phyloP scores from a whole-genome alignment of 2,329 filamentous ascomycete genomes.

The Zasmidium citrigriseum region DNA sequence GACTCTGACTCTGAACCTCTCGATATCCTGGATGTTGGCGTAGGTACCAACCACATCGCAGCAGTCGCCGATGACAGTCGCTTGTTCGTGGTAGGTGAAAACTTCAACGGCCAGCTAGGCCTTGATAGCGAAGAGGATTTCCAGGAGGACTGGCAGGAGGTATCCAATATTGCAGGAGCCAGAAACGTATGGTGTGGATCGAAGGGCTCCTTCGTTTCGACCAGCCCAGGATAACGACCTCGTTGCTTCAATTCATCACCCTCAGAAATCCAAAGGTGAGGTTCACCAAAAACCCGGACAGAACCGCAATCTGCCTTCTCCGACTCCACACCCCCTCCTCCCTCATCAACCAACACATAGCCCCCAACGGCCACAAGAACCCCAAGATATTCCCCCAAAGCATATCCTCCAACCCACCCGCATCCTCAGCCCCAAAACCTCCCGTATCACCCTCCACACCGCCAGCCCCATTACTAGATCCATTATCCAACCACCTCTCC shows the following conservation, averaged over 20 bases:
- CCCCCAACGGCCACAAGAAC: constrained; percentile 92
- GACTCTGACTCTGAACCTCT: constrained; percentile 41
- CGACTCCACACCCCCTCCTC: constrained; percentile 87
- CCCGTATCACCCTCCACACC: constrained; percentile 42
- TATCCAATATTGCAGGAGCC: constrained; percentile 10
- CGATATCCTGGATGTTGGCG: constrained; percentile 57
- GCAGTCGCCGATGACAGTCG: constrained; percentile 52
- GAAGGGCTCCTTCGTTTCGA: constrained; percentile 22
- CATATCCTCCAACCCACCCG: constrained; percentile 76
- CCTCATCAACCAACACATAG: constrained; percentile 78
- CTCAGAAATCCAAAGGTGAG: constrained; percentile 71
- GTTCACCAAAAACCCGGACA: constrained; percentile 80
- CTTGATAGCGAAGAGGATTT: constrained; percentile 21
- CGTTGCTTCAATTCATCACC: constrained; percentile 46
- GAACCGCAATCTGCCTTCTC: constrained; percentile 81
- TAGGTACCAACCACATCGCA: constrained; percentile 63
- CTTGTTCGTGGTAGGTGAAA: constrained; percentile 59
- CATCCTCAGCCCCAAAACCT: constrained; percentile 56
- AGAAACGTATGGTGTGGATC: constrained; percentile 27
- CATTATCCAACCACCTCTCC: constrained; percentile 83
- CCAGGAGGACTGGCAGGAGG: constrained; percentile 28
- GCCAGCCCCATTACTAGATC: constrained; percentile 33
- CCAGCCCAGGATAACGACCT: not conserved
- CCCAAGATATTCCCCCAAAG: constrained; percentile 86
- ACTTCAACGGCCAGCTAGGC: constrained; percentile 62